Conservation (phyloP, 208 protist species). For the Leishmania guyanensis region DNA sequence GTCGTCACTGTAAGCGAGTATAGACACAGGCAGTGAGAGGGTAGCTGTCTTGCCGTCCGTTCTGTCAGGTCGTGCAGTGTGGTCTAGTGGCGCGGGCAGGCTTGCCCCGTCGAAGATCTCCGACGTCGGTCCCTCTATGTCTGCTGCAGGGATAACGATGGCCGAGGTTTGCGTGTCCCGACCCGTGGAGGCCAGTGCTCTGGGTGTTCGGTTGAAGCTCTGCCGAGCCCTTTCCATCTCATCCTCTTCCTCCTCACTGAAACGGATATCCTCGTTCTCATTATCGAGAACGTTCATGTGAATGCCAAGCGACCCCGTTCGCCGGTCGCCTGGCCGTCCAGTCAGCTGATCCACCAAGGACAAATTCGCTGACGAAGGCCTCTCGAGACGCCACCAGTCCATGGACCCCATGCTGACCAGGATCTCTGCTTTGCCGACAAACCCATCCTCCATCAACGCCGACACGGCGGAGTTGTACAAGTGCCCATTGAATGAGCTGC, state of each 20-base stretch:
- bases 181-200: background rate
- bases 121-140: background rate
- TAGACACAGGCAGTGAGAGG: background rate
- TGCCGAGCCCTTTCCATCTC: conserved; percentile 4
- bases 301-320: background rate
- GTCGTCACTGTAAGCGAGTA: background rate
- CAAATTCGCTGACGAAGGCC: conserved; percentile 8
- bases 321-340: background rate
- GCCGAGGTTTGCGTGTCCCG: background rate
- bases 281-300: background rate
- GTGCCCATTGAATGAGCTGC: background rate
- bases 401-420: conserved; percentile 5
- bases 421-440: conserved; percentile 1
- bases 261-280: background rate
- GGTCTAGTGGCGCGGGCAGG: background rate
- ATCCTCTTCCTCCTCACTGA: background rate
- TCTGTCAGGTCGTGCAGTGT: conserved; percentile 16
- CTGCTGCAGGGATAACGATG: background rate
- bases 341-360: conserved; percentile 13
- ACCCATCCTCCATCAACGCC: background rate
- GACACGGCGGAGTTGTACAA: background rate
- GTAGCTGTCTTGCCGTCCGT: background rate
- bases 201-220: conserved; percentile 6
- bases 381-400: conserved; percentile 17
- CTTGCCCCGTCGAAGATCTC: background rate